phyloP scores from a whole-genome alignment of 352 stramenopile genomes.

The Globisporangium spiculum region DNA sequence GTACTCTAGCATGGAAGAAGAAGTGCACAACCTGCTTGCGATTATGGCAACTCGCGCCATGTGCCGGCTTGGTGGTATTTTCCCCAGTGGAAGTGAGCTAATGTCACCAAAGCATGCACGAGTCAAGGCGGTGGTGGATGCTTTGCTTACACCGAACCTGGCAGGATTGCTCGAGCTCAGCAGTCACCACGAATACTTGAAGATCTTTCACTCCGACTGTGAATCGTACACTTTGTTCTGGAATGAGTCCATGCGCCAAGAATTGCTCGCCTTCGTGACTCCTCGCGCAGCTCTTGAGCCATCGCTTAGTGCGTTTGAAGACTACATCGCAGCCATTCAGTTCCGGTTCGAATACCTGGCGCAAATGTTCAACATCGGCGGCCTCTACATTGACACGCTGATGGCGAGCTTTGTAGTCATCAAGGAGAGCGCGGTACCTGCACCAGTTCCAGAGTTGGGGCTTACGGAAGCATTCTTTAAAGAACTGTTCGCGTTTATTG shows the following conservation, averaged over 20 bases:
- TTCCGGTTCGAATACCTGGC: slow-evolving; percentile 74
- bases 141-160: slow-evolving; percentile 77
- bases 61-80: slow-evolving; percentile 66
- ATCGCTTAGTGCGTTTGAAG: slow-evolving; percentile 28
- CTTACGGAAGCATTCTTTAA: slow-evolving; percentile 67
- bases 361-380: slow-evolving; percentile 60
- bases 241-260: slow-evolving; percentile 72
- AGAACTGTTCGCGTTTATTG: slow-evolving; percentile 77
- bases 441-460: slow-evolving; percentile 43
- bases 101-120: slow-evolving; percentile 36
- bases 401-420: slow-evolving; percentile 68
- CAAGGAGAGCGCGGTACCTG: slow-evolving; percentile 45
- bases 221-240: slow-evolving; percentile 82
- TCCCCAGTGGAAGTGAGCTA: slow-evolving; percentile 49
- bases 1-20: slow-evolving; percentile 39
- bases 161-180: slow-evolving; percentile 52
- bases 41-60: slow-evolving; percentile 69
- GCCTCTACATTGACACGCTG: slow-evolving; percentile 75
- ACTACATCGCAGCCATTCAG: slow-evolving; percentile 44
- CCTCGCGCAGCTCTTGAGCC: slow-evolving; percentile 41
- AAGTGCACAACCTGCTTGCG: slow-evolving; percentile 70
- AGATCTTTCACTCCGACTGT: slow-evolving; percentile 75
- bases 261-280: slow-evolving; percentile 51
- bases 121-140: slow-evolving; percentile 43
- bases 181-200: slow-evolving; percentile 81